A percentile compares a stretch with the other conserved stretches of the same genome.
These are phyloP conservation scores for Juglanconis juglandina DNA, from an alignment of 2,329 filamentous ascomycete genomes.

Conservation along the genomic window DNA sequence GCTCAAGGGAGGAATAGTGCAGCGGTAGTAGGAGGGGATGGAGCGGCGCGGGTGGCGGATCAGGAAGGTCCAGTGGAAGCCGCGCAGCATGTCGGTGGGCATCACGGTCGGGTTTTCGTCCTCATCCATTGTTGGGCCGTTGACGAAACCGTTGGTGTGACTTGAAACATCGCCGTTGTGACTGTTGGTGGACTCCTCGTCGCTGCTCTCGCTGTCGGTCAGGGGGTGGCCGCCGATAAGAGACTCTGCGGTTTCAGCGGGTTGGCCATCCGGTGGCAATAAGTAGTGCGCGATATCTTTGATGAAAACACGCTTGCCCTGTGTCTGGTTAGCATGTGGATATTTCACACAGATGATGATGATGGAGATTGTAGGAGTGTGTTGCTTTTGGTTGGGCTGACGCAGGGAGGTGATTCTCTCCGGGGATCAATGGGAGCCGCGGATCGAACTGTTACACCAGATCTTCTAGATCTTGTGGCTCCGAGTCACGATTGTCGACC, in stretches of 20 bases:
- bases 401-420: too few relatives aligned
- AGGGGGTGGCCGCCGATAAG: constrained; percentile 55
- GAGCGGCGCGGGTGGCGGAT: constrained; percentile 92
- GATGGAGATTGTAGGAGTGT: background rate
- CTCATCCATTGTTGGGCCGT: constrained; percentile 41
- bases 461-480: background rate
- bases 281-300: constrained; percentile 97
- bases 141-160: constrained; percentile 27
- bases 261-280: constrained; percentile 67
- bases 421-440: constrained; percentile 1
- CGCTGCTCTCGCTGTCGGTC: constrained; percentile 19
- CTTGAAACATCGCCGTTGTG: constrained; percentile 18
- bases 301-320: constrained; percentile 93
- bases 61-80: constrained; percentile 92
- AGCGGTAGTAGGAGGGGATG: constrained; percentile 92
- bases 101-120: constrained; percentile 80
- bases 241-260: constrained; percentile 73
- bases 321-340: constrained; percentile 18
- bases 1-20: constrained; percentile 83
- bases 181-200: background rate
- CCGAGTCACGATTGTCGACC: background rate
- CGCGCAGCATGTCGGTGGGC: constrained; percentile 67
- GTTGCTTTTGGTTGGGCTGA: background rate
- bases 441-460: constrained; percentile 6
- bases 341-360: background rate